A percentile compares a stretch with the other conserved stretches of the same genome.
phyloP scores from a whole-genome alignment of 139 green algal species.

The Chlorella sp. region DNA sequence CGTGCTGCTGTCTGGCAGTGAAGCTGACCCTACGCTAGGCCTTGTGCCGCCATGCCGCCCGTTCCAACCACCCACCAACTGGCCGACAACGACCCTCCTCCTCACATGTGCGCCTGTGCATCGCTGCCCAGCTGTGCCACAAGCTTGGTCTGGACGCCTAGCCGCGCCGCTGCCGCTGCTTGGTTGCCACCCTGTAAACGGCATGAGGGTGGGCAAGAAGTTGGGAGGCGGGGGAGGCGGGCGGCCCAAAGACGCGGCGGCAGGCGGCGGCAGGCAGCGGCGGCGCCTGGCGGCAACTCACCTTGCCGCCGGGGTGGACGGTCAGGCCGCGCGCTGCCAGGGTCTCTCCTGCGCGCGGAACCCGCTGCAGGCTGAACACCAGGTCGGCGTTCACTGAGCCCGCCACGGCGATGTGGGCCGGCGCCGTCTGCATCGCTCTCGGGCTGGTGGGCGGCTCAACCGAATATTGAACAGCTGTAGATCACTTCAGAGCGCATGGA shows the following conservation, averaged over 20 bases:
- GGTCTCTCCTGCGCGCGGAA: slow-evolving; percentile 10
- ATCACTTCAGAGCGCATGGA: too few species aligned
- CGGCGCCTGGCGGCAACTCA: not conserved
- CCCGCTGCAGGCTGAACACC: not conserved
- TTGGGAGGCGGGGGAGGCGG: not conserved
- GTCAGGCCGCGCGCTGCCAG: slow-evolving; percentile 7
- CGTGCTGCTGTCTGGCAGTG: not conserved
- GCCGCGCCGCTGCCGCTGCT: not conserved
- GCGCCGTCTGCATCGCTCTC: not conserved
- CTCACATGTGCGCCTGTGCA: slow-evolving; percentile 21
- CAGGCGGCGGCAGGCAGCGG: not conserved
- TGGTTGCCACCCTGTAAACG: slow-evolving; percentile 36
- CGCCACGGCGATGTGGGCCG: slow-evolving; percentile 4
- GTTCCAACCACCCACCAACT: not conserved
- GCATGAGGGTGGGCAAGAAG: not conserved
- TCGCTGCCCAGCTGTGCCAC: slow-evolving; percentile 14
- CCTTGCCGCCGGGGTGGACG: slow-evolving; percentile 15
- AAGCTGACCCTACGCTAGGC: too few species aligned
- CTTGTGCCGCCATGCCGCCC: too few species aligned
- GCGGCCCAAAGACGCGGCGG: not conserved
- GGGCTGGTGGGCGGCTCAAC: too few species aligned
- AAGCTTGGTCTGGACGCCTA: not conserved
- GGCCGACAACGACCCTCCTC: not conserved
- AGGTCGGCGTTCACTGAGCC: slow-evolving; percentile 29
- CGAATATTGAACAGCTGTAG: too few species aligned